These are phyloP conservation scores for Blastobotrys petasosporus DNA, from an alignment of 1,139 yeast genomes.

Conservation along the genomic window DNA sequence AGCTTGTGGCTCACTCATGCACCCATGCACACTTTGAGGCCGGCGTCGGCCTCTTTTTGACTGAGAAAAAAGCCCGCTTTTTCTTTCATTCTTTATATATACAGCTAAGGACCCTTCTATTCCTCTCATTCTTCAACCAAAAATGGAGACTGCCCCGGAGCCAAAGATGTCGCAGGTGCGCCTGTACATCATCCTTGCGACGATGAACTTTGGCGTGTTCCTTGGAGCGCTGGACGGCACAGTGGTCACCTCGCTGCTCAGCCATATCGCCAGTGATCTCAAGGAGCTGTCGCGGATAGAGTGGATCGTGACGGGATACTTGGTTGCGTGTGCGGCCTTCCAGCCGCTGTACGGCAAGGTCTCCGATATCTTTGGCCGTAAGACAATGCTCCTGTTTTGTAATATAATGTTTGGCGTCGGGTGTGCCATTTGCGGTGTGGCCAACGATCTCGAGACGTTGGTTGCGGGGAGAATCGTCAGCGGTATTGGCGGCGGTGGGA, in stretches of 20 bases:
- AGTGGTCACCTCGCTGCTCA: constrained; percentile 57
- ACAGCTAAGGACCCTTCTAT: too few species aligned
- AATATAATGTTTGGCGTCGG: constrained; percentile 49
- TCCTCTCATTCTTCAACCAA: too few species aligned
- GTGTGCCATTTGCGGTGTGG: constrained; percentile 47
- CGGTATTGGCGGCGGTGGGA: constrained; percentile 64
- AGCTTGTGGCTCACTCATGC: too few species aligned
- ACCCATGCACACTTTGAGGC: too few species aligned
- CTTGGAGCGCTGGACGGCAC: constrained; percentile 60
- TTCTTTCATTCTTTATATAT: too few species aligned
- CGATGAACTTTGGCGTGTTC: constrained; percentile 48
- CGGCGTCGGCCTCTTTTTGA: too few species aligned
- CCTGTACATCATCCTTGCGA: constrained; percentile 25
- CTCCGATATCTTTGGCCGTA: constrained; percentile 82
- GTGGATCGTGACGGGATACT: constrained; percentile 58
- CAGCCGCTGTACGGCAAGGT: constrained; percentile 82
- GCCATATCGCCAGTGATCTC: constrained; percentile 57
- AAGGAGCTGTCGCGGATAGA: constrained; percentile 47
- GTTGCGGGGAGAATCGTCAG: constrained; percentile 57
- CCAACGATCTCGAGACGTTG: constrained; percentile 39
- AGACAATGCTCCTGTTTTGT: constrained; percentile 45
- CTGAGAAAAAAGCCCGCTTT: too few species aligned
- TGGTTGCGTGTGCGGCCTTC: constrained; percentile 56
- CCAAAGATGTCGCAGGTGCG: too few species aligned
- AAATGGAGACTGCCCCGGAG: too few species aligned